Percentiles rank a stretch among this genome's conserved stretches.
Conservation (phyloP, 768 basidiomycete species). For the Pleurotus pulmonarius region DNA sequence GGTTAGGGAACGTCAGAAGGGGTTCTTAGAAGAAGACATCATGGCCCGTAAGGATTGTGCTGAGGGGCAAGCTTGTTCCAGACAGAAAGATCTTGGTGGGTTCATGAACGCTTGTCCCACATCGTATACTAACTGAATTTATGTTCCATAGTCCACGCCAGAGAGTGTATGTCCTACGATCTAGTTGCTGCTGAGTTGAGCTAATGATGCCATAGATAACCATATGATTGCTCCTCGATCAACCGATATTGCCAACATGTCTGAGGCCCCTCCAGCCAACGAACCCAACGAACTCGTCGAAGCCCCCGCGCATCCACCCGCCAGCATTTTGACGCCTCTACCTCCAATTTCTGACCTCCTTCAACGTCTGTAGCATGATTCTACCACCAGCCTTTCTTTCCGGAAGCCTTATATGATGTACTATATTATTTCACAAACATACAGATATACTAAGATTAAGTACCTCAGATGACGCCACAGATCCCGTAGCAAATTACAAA, state of each 20-base stretch:
- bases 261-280: background rate
- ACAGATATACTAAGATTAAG: background rate
- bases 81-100: constrained; percentile 67
- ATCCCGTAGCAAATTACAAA: background rate
- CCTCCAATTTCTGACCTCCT: background rate
- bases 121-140: background rate
- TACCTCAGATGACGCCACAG: background rate
- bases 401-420: too few relatives aligned
- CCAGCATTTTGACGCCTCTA: background rate
- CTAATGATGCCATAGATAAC: constrained; percentile 28
- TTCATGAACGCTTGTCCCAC: constrained; percentile 6
- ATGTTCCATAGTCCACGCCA: constrained; percentile 54
- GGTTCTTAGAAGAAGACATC: constrained; percentile 53
- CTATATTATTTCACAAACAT: background rate
- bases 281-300: background rate
- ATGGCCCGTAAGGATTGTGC: constrained; percentile 64
- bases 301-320: background rate
- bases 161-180: constrained; percentile 56
- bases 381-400: too few relatives aligned
- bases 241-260: constrained; percentile 8
- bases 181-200: background rate
- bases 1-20: constrained; percentile 73
- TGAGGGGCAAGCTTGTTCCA: constrained; percentile 53
- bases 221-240: constrained; percentile 30
- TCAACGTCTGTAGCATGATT: too few relatives aligned